Conservation (phyloP, 1,284 basidiomycete genomes). For the Ustilago tritici region DNA sequence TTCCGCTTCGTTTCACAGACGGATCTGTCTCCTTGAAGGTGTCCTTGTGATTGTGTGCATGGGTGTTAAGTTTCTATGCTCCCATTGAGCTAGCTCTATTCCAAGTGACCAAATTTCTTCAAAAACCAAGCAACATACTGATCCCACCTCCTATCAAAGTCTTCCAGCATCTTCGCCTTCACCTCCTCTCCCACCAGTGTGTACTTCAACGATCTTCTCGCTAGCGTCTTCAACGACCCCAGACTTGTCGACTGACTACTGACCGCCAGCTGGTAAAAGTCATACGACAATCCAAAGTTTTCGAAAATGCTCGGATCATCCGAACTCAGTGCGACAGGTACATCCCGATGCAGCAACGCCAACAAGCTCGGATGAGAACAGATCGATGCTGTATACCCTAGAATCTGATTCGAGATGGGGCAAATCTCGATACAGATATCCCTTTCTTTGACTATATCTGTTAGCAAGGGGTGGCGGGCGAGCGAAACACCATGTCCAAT, state of each 20-base stretch:
- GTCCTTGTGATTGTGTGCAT: neutral
- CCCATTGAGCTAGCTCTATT: neutral
- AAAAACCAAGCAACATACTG: constrained; percentile 44
- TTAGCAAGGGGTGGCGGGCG: constrained; percentile 79
- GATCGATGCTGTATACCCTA: constrained; percentile 44
- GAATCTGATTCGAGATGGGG: constrained; percentile 63
- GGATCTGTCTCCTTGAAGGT: neutral
- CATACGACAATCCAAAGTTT: constrained; percentile 74
- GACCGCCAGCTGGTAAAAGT: constrained; percentile 56
- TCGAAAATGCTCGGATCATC: constrained; percentile 83
- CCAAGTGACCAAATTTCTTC: constrained; percentile 12
- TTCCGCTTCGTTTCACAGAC: neutral
- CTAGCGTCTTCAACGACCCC: constrained; percentile 42
- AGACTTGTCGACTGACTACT: constrained; percentile 36
- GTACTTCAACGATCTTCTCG: constrained; percentile 40
- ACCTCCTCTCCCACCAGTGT: constrained; percentile 25
- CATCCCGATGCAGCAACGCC: constrained; percentile 77
- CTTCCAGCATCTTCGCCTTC: constrained; percentile 25
- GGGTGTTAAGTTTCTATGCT: constrained; percentile 5
- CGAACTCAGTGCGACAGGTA: constrained; percentile 78
- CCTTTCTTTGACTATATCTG: constrained; percentile 77
- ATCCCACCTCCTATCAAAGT: constrained; percentile 54
- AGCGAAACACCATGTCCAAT: constrained; percentile 84
- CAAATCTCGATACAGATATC: constrained; percentile 77
- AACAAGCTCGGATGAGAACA: constrained; percentile 47